A percentile compares a stretch with the other conserved stretches of the same genome.
Conservation (phyloP, 495 filamentous ascomycete species). For the Talaromyces stipitatus region DNA sequence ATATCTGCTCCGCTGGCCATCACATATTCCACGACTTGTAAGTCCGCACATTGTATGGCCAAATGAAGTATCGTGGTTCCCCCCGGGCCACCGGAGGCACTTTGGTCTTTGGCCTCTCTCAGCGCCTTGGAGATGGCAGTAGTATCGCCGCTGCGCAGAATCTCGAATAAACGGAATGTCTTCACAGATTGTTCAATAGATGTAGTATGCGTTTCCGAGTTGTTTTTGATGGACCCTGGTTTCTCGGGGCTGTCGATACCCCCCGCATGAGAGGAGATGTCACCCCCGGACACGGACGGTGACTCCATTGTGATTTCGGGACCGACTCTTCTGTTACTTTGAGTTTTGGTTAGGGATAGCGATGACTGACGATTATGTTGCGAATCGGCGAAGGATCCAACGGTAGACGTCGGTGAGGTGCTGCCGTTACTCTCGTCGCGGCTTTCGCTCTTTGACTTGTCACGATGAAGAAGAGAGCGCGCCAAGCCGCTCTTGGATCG, state of each 20-base stretch:
- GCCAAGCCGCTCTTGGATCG: slow-evolving; percentile 47
- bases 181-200: slow-evolving; percentile 90
- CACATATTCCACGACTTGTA: slow-evolving; percentile 92
- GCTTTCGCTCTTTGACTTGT: slow-evolving; percentile 33
- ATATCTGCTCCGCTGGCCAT: slow-evolving; percentile 59
- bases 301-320: slow-evolving; percentile 16
- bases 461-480: slow-evolving; percentile 44
- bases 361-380: slow-evolving; percentile 5
- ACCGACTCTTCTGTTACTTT: slow-evolving; percentile 22
- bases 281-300: slow-evolving; percentile 22
- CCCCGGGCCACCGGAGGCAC: slow-evolving; percentile 35
- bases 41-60: slow-evolving; percentile 93
- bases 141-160: slow-evolving; percentile 82
- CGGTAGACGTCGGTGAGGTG: slow-evolving; percentile 21
- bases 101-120: slow-evolving; percentile 52
- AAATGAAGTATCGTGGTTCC: slow-evolving; percentile 87
- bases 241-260: slow-evolving; percentile 16
- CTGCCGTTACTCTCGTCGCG: slow-evolving; percentile 14
- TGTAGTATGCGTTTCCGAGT: slow-evolving; percentile 24
- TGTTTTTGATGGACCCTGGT: slow-evolving; percentile 24
- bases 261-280: slow-evolving; percentile 15
- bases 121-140: slow-evolving; percentile 84
- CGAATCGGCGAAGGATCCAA: slow-evolving; percentile 17
- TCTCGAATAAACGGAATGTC: slow-evolving; percentile 90
- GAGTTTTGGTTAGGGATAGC: slow-evolving; percentile 17